Evolutionary conservation across 106 monocot species (phyloP).

Genomic region (Apostasia ramifera): DNA sequence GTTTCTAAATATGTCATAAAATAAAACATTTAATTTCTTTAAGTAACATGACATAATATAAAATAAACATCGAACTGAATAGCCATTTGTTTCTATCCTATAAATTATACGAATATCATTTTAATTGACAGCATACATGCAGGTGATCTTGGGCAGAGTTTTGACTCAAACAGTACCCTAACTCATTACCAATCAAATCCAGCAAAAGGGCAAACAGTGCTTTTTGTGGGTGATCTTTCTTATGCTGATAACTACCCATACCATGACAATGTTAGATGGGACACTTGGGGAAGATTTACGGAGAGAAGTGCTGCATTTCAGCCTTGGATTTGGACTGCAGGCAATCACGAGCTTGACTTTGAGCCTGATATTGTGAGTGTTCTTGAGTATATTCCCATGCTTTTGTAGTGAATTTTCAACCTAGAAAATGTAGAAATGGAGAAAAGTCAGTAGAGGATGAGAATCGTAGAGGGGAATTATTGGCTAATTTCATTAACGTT

Average conservation of each 20-base stretch:
- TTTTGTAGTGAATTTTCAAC: too few species aligned
- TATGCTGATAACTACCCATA: conserved; percentile 69
- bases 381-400: too few species aligned
- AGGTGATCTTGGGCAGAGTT: conserved; percentile 83
- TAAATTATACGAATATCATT: too few species aligned
- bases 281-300: conserved; percentile 77
- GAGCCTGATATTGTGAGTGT: conserved; percentile 64
- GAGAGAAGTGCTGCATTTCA: conserved; percentile 77
- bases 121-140: background rate
- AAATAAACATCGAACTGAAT: too few species aligned
- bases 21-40: too few species aligned
- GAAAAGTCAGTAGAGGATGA: too few species aligned
- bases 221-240: conserved; percentile 72
- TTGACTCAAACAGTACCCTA: conserved; percentile 67
- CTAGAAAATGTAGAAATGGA: too few species aligned
- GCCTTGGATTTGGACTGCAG: conserved; percentile 88
- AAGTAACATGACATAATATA: too few species aligned
- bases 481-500: too few species aligned
- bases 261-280: conserved; percentile 85
- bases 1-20: too few species aligned
- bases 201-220: conserved; percentile 43
- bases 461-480: too few species aligned
- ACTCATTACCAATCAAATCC: conserved; percentile 61
- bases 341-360: conserved; percentile 88
- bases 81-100: too few species aligned